A percentile compares a stretch with the other conserved stretches of the same genome.
These are phyloP conservation scores for maize (Zea mays) DNA, from an alignment of 176 grass and related monocot genomes.

Conservation along the genomic window Zm-B73-REFERENCE-NAM-5.0 NC_050096.1:195334001-195334500, in stretches of 20 bases:
- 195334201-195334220: not conserved
- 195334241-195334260: not conserved
- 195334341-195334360: too few species aligned
- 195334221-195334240: not conserved
- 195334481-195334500: not conserved
- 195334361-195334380: too few species aligned
- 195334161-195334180: not conserved
- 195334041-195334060: not conserved
- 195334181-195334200: slow-evolving; percentile 12
- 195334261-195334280: not conserved
- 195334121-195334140: not conserved
- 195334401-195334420: not conserved
- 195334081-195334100: not conserved
- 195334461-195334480: not conserved
- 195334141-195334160: not conserved
- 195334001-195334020: slow-evolving; percentile 42
- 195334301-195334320: not conserved
- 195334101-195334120: not conserved
- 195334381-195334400: too few species aligned
- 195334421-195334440: too few species aligned
- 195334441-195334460: not conserved
- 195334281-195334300: not conserved
- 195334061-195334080: not conserved
- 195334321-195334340: not conserved
- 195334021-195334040: slow-evolving; percentile 22